Conservation (phyloP, 2,329 filamentous ascomycete species). For the Zalaria obscura region DNA sequence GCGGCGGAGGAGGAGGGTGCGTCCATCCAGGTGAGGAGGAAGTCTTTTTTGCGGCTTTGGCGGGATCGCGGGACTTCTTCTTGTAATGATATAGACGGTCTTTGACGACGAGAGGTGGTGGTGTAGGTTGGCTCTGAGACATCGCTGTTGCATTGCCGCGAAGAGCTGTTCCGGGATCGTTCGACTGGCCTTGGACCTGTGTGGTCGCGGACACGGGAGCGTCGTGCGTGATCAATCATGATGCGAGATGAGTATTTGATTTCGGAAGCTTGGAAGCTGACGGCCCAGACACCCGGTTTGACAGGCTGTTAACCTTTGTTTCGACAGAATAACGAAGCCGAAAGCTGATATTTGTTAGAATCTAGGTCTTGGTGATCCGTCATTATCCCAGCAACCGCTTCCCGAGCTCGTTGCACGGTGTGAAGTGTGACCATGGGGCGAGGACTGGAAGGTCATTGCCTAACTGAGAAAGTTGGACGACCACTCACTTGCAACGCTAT, state of each 20-base stretch:
- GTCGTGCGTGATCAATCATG: neutral
- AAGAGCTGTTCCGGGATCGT: neutral
- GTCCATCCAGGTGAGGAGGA: neutral
- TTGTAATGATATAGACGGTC: too few relatives aligned
- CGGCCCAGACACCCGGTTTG: too few relatives aligned
- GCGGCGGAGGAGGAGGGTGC: neutral
- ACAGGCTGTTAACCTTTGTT: too few relatives aligned
- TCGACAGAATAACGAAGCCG: too few relatives aligned
- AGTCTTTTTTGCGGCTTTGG: neutral
- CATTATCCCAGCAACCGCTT: too few relatives aligned
- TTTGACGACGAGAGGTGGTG: neutral
- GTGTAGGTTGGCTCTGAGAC: neutral
- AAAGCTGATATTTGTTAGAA: neutral
- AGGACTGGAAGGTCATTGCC: too few relatives aligned
- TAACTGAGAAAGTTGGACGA: too few relatives aligned
- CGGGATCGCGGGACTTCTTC: neutral
- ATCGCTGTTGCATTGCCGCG: neutral
- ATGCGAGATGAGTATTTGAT: neutral
- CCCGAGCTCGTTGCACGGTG: too few relatives aligned
- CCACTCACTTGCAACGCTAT: too few relatives aligned
- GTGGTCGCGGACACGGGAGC: neutral
- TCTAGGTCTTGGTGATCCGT: too few relatives aligned
- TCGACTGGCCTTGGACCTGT: neutral
- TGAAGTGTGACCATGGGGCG: too few relatives aligned
- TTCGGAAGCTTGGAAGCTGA: neutral